These are phyloP conservation scores for Galerina marginata DNA, from an alignment of 768 basidiomycete species.

Conservation along the genomic window DNA sequence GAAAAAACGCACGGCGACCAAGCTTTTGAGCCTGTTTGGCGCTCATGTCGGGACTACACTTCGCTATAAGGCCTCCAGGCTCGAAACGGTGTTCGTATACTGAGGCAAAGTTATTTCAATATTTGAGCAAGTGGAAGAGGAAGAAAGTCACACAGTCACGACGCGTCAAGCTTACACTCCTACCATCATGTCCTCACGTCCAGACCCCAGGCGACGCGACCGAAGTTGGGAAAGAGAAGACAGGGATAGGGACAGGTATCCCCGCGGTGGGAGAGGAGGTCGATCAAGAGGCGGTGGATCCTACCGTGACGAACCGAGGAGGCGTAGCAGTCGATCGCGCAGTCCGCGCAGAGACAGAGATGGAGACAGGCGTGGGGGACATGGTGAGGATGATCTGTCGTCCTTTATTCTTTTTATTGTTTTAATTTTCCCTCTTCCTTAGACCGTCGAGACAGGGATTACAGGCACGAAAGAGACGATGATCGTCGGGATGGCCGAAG, in stretches of 20 bases:
- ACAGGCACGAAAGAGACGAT: constrained; percentile 45
- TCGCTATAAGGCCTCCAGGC: neutral
- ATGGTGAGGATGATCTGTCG: constrained; percentile 1
- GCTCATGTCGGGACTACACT: neutral
- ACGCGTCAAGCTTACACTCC: constrained; percentile 1
- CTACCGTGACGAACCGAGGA: constrained; percentile 46
- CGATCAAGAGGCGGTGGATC: constrained; percentile 41
- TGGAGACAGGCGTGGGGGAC: constrained; percentile 23
- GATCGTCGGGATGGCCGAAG: constrained; percentile 45
- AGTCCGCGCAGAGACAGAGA: constrained; percentile 45
- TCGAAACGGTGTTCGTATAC: neutral
- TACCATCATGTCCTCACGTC: constrained; percentile 58
- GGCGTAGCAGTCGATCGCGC: constrained; percentile 55
- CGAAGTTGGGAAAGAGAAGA: constrained; percentile 70
- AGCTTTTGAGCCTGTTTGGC: neutral
- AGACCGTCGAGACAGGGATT: constrained; percentile 34
- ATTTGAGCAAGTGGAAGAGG: neutral
- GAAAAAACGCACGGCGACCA: neutral
- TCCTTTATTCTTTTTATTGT: too few relatives aligned
- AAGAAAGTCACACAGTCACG: constrained; percentile 19
- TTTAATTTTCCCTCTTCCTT: neutral
- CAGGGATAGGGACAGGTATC: constrained; percentile 48
- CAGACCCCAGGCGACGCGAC: constrained; percentile 61
- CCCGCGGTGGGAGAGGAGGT: constrained; percentile 39
- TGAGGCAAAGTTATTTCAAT: neutral